A percentile compares a stretch with the other conserved stretches of the same genome.
These are phyloP conservation scores for Tylopilus sp. DNA, from an alignment of 1,284 basidiomycete genomes.

Conservation along the genomic window DNA sequence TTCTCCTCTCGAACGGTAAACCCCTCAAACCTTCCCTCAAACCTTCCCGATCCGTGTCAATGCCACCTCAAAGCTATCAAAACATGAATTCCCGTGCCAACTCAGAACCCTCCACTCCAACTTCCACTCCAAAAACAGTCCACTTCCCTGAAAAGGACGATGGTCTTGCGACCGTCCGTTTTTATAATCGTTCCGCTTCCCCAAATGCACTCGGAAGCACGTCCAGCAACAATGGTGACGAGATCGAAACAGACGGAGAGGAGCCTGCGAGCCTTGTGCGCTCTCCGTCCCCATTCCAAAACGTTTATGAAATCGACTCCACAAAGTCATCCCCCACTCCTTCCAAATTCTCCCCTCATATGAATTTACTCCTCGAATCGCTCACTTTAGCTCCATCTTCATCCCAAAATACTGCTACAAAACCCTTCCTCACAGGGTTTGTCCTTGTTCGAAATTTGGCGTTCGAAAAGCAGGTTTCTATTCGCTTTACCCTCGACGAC, in stretches of 20 bases:
- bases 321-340: slow-evolving; percentile 57
- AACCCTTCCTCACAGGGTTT: slow-evolving; percentile 64
- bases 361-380: slow-evolving; percentile 64
- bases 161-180: slow-evolving; percentile 83
- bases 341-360: slow-evolving; percentile 42
- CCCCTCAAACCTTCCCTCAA: slow-evolving; percentile 93
- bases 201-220: slow-evolving; percentile 64
- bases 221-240: slow-evolving; percentile 63
- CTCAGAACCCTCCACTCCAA: slow-evolving; percentile 79
- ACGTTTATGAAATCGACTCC: slow-evolving; percentile 59
- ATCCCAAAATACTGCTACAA: slow-evolving; percentile 34
- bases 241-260: slow-evolving; percentile 83
- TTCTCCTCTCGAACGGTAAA: slow-evolving; percentile 87
- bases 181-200: slow-evolving; percentile 87
- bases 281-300: slow-evolving; percentile 49
- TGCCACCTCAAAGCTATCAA: slow-evolving; percentile 11
- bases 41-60: slow-evolving; percentile 62
- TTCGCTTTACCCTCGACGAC: slow-evolving; percentile 93
- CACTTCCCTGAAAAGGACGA: slow-evolving; percentile 81
- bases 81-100: slow-evolving; percentile 55
- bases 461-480: slow-evolving; percentile 89
- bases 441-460: slow-evolving; percentile 87
- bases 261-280: slow-evolving; percentile 29
- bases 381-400: slow-evolving; percentile 43
- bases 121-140: slow-evolving; percentile 80